A percentile compares a stretch with the other conserved stretches of the same genome.
Conservation (phyloP, 129 eudicot genomes). For the Ambrosia trifida region DNA sequence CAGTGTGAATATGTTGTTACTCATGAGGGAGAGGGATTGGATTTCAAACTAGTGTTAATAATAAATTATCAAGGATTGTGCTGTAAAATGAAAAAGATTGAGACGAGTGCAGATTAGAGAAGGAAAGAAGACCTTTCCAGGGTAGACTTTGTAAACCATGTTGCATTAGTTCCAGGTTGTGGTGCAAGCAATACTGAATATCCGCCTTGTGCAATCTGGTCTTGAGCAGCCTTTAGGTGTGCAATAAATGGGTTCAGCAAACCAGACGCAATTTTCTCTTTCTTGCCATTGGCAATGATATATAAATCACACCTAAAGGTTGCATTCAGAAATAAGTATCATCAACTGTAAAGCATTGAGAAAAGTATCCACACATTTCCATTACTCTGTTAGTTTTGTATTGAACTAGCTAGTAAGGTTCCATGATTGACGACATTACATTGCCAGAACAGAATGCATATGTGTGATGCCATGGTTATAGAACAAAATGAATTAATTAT, state of each 20-base stretch:
- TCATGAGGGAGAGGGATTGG: no score
- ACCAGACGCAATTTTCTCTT: conserved; percentile 90
- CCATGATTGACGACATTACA: no score
- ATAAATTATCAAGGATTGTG: no score
- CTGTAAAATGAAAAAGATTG: no score
- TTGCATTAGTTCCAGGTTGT: conserved; percentile 43
- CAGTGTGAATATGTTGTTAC: not conserved
- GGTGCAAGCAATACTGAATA: conserved; percentile 89
- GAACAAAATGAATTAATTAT: no score
- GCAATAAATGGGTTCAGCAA: conserved; percentile 82
- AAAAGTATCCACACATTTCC: no score
- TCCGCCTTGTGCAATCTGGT: conserved; percentile 91
- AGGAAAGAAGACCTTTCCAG: conserved; percentile 62
- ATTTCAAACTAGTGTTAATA: no score
- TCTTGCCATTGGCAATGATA: conserved; percentile 74
- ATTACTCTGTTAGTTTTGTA: no score
- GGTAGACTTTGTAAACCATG: conserved; percentile 92
- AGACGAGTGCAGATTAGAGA: not conserved
- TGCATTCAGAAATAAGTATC: conserved; percentile 2
- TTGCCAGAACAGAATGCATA: no score
- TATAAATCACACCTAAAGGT: conserved; percentile 81
- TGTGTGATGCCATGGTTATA: no score
- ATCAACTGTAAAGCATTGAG: not conserved
- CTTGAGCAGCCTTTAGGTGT: conserved; percentile 84
- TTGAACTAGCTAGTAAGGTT: no score